Percentiles rank a stretch among this genome's conserved stretches.
Conservation (phyloP, 2,329 filamentous ascomycete genomes). For the Fusarium dimerum region DNA sequence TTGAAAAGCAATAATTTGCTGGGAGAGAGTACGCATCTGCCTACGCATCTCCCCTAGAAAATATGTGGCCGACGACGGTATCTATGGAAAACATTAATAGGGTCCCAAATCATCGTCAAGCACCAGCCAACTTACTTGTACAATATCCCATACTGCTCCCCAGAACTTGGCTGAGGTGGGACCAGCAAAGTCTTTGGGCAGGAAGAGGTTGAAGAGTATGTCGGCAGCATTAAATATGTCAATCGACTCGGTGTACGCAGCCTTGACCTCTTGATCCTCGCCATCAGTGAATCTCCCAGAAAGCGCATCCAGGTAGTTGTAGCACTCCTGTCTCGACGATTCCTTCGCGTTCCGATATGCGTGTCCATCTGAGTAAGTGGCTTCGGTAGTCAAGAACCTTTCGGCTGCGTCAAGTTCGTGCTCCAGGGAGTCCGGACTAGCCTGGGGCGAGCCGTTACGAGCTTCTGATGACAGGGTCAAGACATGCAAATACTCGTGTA, state of each 20-base stretch:
- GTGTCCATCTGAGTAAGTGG: constrained; percentile 29
- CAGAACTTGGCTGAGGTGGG: constrained; percentile 45
- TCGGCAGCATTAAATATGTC: constrained; percentile 45
- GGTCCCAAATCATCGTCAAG: not conserved
- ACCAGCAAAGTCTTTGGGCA: constrained; percentile 38
- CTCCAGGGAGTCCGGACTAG: constrained; percentile 15
- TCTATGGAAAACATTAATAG: not conserved
- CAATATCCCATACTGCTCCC: constrained; percentile 39
- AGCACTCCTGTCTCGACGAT: constrained; percentile 24
- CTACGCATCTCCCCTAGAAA: constrained; percentile 14
- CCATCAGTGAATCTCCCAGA: constrained; percentile 23
- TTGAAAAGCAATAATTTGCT: constrained; percentile 32
- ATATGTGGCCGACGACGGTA: constrained; percentile 3
- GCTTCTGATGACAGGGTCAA: constrained; percentile 17
- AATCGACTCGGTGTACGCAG: constrained; percentile 35
- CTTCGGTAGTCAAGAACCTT: constrained; percentile 28
- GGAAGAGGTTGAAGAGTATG: constrained; percentile 43
- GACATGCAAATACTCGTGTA: constrained; percentile 17
- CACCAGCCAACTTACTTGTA: constrained; percentile 28
- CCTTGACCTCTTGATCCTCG: constrained; percentile 23
- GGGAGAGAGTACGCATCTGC: constrained; percentile 24
- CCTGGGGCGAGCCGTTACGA: not conserved
- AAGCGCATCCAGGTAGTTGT: constrained; percentile 25
- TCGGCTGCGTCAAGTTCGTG: constrained; percentile 29
- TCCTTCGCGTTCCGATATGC: constrained; percentile 29